Conservation (phyloP, 1,284 basidiomycete species). For the Tylopilus orsonianus region DNA sequence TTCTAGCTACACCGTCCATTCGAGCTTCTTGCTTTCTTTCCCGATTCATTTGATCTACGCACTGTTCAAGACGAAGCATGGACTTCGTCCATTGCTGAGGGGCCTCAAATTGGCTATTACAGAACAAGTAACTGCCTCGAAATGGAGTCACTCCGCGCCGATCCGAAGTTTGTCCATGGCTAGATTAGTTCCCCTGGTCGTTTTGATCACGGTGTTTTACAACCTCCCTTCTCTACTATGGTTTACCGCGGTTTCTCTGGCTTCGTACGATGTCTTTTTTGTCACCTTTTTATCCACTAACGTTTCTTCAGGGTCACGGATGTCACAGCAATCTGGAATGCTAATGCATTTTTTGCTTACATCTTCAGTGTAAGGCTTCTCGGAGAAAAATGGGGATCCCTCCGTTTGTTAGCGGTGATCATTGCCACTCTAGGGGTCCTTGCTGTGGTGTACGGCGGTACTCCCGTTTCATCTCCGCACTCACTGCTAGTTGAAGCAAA, state of each 20-base stretch:
- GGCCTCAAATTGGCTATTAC: constrained; percentile 53
- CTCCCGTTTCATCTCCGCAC: constrained; percentile 30
- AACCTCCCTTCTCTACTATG: constrained; percentile 67
- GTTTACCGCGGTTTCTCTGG: constrained; percentile 68
- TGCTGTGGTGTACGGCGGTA: constrained; percentile 76
- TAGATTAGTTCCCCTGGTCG: constrained; percentile 45
- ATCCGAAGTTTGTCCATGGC: constrained; percentile 41
- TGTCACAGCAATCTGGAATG: constrained; percentile 83
- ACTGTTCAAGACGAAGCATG: constrained; percentile 44
- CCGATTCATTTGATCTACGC: constrained; percentile 73
- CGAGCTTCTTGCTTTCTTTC: constrained; percentile 64
- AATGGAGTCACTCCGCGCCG: constrained; percentile 18
- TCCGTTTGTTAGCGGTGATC: constrained; percentile 64
- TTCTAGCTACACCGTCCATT: constrained; percentile 73
- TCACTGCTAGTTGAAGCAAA: constrained; percentile 21
- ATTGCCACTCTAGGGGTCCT: constrained; percentile 76
- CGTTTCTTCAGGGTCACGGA: constrained; percentile 60
- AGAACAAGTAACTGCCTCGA: constrained; percentile 48
- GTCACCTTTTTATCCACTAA: constrained; percentile 13
- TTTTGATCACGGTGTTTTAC: constrained; percentile 56
- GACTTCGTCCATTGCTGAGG: constrained; percentile 45
- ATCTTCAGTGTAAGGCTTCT: constrained; percentile 65
- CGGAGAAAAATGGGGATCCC: constrained; percentile 57
- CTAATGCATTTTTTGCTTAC: constrained; percentile 83
- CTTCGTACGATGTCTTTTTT: constrained; percentile 55